Percentiles rank a stretch among this genome's conserved stretches.
Conservation (phyloP, 495 filamentous ascomycete genomes). For the Podospora australis region DNA sequence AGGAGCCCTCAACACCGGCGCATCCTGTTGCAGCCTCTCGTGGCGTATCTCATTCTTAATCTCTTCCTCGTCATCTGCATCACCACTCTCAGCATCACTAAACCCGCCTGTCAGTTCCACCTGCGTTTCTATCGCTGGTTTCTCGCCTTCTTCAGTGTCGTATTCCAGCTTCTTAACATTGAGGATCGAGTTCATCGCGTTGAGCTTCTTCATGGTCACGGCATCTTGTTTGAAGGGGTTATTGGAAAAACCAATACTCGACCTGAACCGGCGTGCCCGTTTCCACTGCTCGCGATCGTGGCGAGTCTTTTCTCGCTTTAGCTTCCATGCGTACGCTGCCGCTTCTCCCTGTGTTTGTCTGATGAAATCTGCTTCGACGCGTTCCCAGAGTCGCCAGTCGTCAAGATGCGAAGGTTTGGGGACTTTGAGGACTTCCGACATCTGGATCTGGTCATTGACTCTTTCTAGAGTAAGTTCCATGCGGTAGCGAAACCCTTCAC, state of each 20-base stretch:
- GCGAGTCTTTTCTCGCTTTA: not conserved
- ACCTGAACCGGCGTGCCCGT: not conserved
- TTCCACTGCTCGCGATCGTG: not conserved
- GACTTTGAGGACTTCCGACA: slow-evolving; percentile 26
- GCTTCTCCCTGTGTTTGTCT: not conserved
- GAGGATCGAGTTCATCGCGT: no score
- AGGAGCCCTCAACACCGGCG: no score
- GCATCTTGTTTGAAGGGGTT: no score
- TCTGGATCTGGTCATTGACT: slow-evolving; percentile 19
- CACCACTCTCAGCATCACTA: no score
- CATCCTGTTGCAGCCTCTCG: no score
- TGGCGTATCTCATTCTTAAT: no score
- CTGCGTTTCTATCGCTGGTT: no score
- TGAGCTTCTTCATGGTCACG: no score
- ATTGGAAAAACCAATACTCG: not conserved
- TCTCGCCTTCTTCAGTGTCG: no score
- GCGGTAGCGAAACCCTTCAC: slow-evolving; percentile 20
- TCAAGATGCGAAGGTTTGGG: slow-evolving; percentile 43
- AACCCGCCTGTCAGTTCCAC: no score
- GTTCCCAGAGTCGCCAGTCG: slow-evolving; percentile 39
- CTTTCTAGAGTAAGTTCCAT: slow-evolving; percentile 33
- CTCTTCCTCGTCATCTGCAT: no score
- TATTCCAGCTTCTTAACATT: no score
- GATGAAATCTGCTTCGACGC: slow-evolving; percentile 31
- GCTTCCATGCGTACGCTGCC: not conserved